Base-by-base conservation (phyloP, 768 basidiomycete genomes). In the Phanerochaete carnosa region DNA sequence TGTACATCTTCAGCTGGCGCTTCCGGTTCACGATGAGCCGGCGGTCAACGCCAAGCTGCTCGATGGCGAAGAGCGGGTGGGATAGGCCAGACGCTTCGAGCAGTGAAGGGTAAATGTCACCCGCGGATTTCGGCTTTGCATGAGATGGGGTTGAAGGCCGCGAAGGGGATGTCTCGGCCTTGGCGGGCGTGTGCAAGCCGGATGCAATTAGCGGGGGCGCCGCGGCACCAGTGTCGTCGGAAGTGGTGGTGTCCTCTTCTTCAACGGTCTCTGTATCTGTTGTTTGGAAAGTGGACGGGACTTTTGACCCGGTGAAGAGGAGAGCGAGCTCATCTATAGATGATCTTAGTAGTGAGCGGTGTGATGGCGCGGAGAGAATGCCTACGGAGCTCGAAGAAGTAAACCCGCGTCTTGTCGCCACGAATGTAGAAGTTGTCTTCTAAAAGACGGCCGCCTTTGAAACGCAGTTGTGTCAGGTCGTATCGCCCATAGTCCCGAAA, bases 401-500 rank as follows among this genome's bases (percentile, higher is more conserved):
- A 98, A 0, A 99, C 97, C 39, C 97, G 81, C 0, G 97, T 98
- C 68, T 94, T 95, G 76, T 99, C 97, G 0, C 97, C 97, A 37
- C 97, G 84, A 55, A 97, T 90, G 69, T 99, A 99, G 65, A 99
- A 88, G 70, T 97, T 95, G 50, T 95, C 94, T 45, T 94, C 91
- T 12, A 98, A 83, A 58, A 98, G 81, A 12, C 97, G 82, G 1
- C 89, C 87, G 6, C 81, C 81, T 73, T 94, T 97, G 80, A 99
- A 97, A 11, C 97, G 83, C 47, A 99, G 78, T 72, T 98, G 96
- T 1, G 97, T 92, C 47, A 99, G 83, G 70, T 99, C 96, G 69
- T 98, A 82, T 26, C 96, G 85, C 2, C 96, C 97, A 68, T 98
- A 99, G 73, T 99, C 97, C 12, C 97, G 87, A 60, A 98, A 80